phyloP scores from a whole-genome alignment of 2,329 filamentous ascomycete genomes.

The Trichoderma hamatum region DNA sequence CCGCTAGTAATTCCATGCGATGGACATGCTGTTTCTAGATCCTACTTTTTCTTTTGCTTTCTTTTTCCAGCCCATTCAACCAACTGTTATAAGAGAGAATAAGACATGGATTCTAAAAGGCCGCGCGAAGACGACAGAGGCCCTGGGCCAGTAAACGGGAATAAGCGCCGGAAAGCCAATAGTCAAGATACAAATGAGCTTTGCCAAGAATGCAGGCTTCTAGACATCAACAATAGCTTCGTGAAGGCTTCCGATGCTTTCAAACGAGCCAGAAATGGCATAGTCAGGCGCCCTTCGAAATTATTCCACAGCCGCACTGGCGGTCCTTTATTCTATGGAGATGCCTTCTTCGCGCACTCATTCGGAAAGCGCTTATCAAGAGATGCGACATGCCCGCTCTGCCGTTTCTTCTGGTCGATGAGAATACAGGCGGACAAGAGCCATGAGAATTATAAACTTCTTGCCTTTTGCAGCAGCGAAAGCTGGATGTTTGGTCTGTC shows the following conservation, averaged over 20 bases:
- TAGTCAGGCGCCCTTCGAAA: neutral
- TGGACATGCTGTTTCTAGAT: neutral
- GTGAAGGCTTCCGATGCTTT: neutral
- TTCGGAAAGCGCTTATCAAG: conserved; percentile 13
- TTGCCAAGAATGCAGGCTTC: conserved; percentile 16
- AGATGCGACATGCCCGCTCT: neutral
- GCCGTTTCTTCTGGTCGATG: conserved; percentile 19
- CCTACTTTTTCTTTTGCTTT: neutral
- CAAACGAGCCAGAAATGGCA: conserved; percentile 4
- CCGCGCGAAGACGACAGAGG: neutral
- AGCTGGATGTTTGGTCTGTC: conserved; percentile 16
- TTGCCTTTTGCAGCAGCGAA: conserved; percentile 25
- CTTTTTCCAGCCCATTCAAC: neutral
- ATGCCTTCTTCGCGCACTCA: conserved; percentile 23
- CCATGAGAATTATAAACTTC: conserved; percentile 18
- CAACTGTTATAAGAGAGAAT: too few species aligned
- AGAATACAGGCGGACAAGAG: neutral
- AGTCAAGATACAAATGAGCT: neutral
- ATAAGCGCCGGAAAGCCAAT: conserved; percentile 12
- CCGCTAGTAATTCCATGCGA: neutral
- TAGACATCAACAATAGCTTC: conserved; percentile 13
- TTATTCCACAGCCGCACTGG: neutral
- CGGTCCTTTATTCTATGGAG: conserved; percentile 16
- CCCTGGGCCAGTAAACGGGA: neutral
- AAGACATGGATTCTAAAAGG: conserved; percentile 4